Evolutionary conservation across 306 rosid genomes (phyloP), one percentile per base, ranked within the genome.

Genomic region (Coriaria nepalensis): DNA sequence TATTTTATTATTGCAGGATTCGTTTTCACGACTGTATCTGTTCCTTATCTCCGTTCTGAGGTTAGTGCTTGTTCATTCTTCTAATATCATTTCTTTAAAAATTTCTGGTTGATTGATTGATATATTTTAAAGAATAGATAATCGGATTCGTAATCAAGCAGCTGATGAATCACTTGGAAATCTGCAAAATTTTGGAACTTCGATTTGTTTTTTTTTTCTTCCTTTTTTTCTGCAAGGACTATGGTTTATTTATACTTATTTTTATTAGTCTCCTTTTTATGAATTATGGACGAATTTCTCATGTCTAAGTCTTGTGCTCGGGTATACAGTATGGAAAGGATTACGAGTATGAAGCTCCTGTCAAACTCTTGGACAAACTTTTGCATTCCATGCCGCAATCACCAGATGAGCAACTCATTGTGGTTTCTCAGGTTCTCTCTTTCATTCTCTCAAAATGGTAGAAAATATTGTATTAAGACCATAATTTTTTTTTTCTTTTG

Each of bases 31-130:
- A 50, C 81, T 34, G 88, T 92, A 10, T 92, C 96, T 6, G 94
- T 92, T 69, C 96, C 98, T 10, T 92, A 92, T 75, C 96, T 92
- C 50, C 94, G 96, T 5, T 92, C 98, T 7, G 94, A 92, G 98
- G 98, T 92, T 62, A 9, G 86, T 57, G 8, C 14, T 59, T 57
- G 37, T 8, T 15, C 8, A 11, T 29, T 34, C 33, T 44, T 35
- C 36, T 15, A 11, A 0, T 37, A 37, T 6, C 37, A 2, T 20
- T 20, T 20, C 2, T 3, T 20, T 20, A 20, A 20, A 20, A 20
- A 20, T 20, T 20, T 20, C 29, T 20, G 29, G 29, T 20, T 20
- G 29, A 20, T 20, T 20, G 29, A 20, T 20, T 20, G 29, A 20
- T 20, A 20, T 20, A 20, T 20, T 1, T 20, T 3, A 20, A 20